phyloP scores from a whole-genome alignment of 2,329 filamentous ascomycete species.

The Nemania sp. region DNA sequence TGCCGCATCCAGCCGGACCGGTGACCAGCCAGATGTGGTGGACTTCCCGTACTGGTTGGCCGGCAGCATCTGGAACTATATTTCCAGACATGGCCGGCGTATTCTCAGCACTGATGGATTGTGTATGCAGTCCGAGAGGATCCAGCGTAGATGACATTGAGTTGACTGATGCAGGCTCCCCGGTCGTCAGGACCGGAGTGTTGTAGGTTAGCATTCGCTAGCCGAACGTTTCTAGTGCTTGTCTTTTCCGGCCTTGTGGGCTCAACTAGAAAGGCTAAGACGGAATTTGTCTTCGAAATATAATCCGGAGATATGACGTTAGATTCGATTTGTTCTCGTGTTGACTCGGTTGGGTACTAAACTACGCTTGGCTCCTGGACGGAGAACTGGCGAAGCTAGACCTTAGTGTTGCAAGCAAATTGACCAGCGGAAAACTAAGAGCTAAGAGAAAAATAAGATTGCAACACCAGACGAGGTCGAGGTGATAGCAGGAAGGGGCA shows the following conservation, averaged over 20 bases:
- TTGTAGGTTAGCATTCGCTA: slow-evolving; percentile 56
- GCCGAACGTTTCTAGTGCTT: neutral
- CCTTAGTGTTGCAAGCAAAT: neutral
- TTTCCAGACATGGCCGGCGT: slow-evolving; percentile 35
- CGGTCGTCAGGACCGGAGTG: slow-evolving; percentile 49
- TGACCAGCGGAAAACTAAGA: neutral
- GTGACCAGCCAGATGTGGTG: slow-evolving; percentile 82
- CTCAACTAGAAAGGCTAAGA: neutral
- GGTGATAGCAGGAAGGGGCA: neutral
- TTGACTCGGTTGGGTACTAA: too few relatives aligned
- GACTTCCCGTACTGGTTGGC: slow-evolving; percentile 39
- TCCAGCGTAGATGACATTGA: slow-evolving; percentile 37
- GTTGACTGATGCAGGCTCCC: slow-evolving; percentile 41
- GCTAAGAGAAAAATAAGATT: neutral
- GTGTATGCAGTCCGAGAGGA: slow-evolving; percentile 35
- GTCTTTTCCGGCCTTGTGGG: neutral
- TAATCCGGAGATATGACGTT: too few relatives aligned
- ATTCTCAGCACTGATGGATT: slow-evolving; percentile 38
- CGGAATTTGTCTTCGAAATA: too few relatives aligned
- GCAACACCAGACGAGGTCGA: neutral
- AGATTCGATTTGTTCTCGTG: too few relatives aligned
- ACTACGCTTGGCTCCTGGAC: neutral
- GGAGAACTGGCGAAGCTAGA: neutral
- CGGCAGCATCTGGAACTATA: slow-evolving; percentile 34
- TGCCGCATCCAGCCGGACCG: slow-evolving; percentile 77